Conservation (phyloP, 1,284 basidiomycete genomes). For the Trametes sp. region DNA sequence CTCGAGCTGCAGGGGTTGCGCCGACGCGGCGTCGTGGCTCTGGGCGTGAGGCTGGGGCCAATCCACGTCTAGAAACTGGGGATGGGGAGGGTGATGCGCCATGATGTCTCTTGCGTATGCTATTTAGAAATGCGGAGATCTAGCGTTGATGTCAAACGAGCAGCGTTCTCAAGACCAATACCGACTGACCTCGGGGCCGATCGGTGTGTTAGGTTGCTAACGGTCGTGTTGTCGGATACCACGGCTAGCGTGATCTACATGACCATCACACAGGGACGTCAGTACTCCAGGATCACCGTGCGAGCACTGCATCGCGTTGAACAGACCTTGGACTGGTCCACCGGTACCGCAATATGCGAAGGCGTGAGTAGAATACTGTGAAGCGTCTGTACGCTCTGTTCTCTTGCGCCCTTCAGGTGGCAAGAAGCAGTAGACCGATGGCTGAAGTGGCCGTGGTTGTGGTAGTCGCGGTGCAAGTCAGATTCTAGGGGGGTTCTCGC, state of each 20-base stretch:
- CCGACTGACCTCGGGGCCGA: constrained; percentile 12
- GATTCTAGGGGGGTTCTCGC: neutral
- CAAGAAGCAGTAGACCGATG: neutral
- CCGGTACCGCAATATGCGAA: neutral
- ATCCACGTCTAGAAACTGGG: constrained; percentile 43
- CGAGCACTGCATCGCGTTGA: neutral
- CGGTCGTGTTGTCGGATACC: neutral
- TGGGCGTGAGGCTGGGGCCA: constrained; percentile 29
- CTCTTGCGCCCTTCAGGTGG: neutral
- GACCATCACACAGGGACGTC: constrained; percentile 1
- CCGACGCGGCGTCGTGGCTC: constrained; percentile 25
- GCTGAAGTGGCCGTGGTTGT: neutral
- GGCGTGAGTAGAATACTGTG: neutral
- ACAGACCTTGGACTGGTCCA: constrained; percentile 2
- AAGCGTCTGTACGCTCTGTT: neutral
- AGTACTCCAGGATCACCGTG: neutral
- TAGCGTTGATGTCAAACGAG: constrained; percentile 2
- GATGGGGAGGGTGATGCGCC: constrained; percentile 49
- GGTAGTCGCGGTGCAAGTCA: neutral
- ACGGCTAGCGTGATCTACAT: constrained; percentile 19
- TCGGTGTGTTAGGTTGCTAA: constrained; percentile 1
- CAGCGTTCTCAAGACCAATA: neutral
- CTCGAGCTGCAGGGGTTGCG: constrained; percentile 37
- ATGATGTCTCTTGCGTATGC: constrained; percentile 37
- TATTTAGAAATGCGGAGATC: neutral